Percentiles rank a stretch among this genome's conserved stretches.
Conservation (phyloP, 1,139 yeast species). For the Saccharomyces hybrid region DNA sequence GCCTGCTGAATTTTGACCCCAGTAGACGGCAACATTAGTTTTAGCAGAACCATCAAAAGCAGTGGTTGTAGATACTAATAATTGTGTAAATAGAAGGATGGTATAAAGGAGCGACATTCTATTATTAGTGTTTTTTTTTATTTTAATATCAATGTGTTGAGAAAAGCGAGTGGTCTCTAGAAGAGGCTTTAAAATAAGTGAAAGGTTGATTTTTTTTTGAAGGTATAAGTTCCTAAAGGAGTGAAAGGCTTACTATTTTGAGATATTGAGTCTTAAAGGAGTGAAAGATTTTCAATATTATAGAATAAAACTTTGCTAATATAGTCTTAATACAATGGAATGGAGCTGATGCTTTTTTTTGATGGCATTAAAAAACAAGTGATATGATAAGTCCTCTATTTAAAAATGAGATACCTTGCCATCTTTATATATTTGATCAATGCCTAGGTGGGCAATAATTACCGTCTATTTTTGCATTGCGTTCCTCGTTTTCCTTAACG, state of each 20-base stretch:
- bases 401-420: neutral
- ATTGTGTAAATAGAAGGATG: neutral
- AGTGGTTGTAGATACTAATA: neutral
- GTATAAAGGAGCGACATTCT: constrained; percentile 1
- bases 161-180: neutral
- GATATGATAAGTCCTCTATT: neutral
- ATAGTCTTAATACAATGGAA: neutral
- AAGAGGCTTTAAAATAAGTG: neutral
- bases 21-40: constrained; percentile 67
- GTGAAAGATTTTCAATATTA: neutral
- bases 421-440: neutral
- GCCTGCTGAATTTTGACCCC: constrained; percentile 87
- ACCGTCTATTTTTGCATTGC: neutral
- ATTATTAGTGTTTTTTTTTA: neutral
- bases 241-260: neutral
- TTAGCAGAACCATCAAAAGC: constrained; percentile 28
- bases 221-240: neutral
- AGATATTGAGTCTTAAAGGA: neutral
- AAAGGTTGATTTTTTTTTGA: neutral
- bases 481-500: neutral
- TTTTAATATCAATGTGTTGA: neutral
- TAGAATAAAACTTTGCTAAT: neutral
- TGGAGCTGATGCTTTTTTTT: no score
- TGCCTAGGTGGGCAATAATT: neutral
- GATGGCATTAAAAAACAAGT: neutral